Evolutionary conservation across 495 filamentous ascomycete species (phyloP).

Genomic region (Polyplosphaeria fusca): DNA sequence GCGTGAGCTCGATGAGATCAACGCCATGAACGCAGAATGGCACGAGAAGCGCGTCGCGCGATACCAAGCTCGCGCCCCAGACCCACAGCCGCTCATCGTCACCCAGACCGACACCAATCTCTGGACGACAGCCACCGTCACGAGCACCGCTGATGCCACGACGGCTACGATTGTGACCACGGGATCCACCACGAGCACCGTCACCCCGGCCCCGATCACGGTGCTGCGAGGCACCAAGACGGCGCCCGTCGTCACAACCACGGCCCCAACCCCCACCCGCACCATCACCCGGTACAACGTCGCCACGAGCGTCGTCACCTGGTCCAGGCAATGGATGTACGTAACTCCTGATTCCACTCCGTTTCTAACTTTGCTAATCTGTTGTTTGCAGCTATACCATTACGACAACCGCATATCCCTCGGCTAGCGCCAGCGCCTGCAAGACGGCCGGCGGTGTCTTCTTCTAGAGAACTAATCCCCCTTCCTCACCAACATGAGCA

Average conservation of each 20-base stretch:
- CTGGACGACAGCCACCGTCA: conserved; percentile 24
- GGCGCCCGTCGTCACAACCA: conserved; percentile 28
- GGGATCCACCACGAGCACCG: conserved; percentile 9
- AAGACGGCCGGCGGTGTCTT: conserved; percentile 27
- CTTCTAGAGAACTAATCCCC: conserved; percentile 6
- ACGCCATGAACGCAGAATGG: conserved; percentile 11
- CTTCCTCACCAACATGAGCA: too few relatives aligned
- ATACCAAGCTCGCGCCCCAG: conserved; percentile 34
- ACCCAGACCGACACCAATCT: conserved; percentile 30
- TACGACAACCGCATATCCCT: conserved; percentile 28
- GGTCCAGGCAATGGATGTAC: conserved; percentile 22
- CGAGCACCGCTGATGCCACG: conserved; percentile 28
- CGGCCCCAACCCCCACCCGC: conserved; percentile 33
- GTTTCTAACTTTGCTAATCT: not conserved
- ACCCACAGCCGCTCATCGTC: conserved; percentile 33
- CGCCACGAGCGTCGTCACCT: conserved; percentile 22
- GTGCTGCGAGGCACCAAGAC: conserved; percentile 21
- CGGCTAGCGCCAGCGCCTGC: conserved; percentile 23
- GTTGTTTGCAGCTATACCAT: conserved; percentile 17
- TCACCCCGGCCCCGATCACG: conserved; percentile 32
- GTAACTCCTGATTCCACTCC: not conserved
- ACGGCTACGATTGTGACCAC: conserved; percentile 26
- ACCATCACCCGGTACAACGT: conserved; percentile 26
- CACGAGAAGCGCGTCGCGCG: conserved; percentile 14
- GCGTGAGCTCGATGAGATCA: conserved; percentile 14